A percentile compares a stretch with the other conserved stretches of the same genome.
phyloP scores from a whole-genome alignment of 1,139 yeast species.

The Candida gigantensis region DNA sequence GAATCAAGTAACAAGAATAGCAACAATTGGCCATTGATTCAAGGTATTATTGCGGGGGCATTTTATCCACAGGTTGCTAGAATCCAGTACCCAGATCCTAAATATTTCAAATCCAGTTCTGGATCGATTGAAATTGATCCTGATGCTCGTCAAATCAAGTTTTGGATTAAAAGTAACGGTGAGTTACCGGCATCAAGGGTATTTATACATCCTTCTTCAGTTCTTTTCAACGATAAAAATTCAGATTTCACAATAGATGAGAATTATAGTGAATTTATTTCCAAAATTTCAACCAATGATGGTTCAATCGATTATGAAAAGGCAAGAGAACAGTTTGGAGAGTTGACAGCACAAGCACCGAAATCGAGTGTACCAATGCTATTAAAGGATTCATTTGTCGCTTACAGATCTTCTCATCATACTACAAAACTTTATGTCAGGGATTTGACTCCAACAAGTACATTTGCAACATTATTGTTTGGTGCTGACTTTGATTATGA shows the following conservation, averaged over 20 bases:
- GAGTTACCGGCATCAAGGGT: conserved; percentile 62
- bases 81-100: conserved; percentile 80
- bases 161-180: conserved; percentile 67
- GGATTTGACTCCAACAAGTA: conserved; percentile 77
- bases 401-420: conserved; percentile 55
- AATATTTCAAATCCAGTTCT: conserved; percentile 63
- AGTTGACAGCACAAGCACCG: conserved; percentile 38
- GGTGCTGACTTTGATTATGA: conserved; percentile 81
- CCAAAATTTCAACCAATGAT: conserved; percentile 31
- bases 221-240: conserved; percentile 49
- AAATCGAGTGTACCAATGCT: conserved; percentile 11
- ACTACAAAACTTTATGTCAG: conserved; percentile 71
- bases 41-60: conserved; percentile 76
- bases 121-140: conserved; percentile 87
- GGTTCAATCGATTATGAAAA: conserved; percentile 35
- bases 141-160: conserved; percentile 71
- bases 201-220: conserved; percentile 82
- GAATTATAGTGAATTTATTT: conserved; percentile 17
- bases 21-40: conserved; percentile 50
- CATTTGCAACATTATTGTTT: conserved; percentile 70
- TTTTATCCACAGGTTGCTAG: conserved; percentile 81
- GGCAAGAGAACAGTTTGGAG: conserved; percentile 31
- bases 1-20: conserved; percentile 48
- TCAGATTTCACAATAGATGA: conserved; percentile 21
- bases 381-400: conserved; percentile 54